Conservation (phyloP, 768 basidiomycete genomes). For the Gyrodon lividus region DNA sequence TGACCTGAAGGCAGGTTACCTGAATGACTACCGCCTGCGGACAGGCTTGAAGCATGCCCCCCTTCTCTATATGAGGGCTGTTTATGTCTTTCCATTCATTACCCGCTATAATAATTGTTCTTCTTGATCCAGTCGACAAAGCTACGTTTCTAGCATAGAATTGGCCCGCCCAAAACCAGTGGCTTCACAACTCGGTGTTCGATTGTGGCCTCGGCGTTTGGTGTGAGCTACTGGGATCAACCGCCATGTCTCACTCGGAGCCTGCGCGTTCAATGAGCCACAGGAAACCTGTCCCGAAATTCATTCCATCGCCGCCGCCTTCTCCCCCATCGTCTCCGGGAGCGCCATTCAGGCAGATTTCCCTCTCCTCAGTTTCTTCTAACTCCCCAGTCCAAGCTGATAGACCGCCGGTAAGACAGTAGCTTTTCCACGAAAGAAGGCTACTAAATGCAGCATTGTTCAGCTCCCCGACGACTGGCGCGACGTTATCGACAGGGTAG, state of each 20-base stretch:
- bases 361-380: conserved; percentile 26
- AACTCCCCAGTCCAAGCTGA: conserved; percentile 20
- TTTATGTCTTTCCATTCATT: conserved; percentile 26
- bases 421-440: not conserved
- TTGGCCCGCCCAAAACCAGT: conserved; percentile 16
- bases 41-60: conserved; percentile 31
- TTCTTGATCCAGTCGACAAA: conserved; percentile 28
- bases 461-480: conserved; percentile 39
- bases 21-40: conserved; percentile 32
- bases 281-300: conserved; percentile 68
- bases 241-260: conserved; percentile 29
- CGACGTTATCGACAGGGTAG: conserved; percentile 32
- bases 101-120: conserved; percentile 27
- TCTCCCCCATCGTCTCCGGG: conserved; percentile 35
- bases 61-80: conserved; percentile 32
- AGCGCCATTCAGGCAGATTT: conserved; percentile 33
- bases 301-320: conserved; percentile 62
- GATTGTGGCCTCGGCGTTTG: conserved; percentile 4
- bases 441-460: conserved; percentile 8
- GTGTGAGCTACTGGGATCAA: conserved; percentile 8
- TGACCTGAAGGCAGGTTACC: conserved; percentile 34
- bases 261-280: conserved; percentile 50
- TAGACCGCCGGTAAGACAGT: conserved; percentile 31
- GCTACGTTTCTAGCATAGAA: conserved; percentile 21
- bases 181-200: conserved; percentile 10